phyloP scores from a whole-genome alignment of 2,329 filamentous ascomycete genomes.

The Aspergillus sp. region DNA sequence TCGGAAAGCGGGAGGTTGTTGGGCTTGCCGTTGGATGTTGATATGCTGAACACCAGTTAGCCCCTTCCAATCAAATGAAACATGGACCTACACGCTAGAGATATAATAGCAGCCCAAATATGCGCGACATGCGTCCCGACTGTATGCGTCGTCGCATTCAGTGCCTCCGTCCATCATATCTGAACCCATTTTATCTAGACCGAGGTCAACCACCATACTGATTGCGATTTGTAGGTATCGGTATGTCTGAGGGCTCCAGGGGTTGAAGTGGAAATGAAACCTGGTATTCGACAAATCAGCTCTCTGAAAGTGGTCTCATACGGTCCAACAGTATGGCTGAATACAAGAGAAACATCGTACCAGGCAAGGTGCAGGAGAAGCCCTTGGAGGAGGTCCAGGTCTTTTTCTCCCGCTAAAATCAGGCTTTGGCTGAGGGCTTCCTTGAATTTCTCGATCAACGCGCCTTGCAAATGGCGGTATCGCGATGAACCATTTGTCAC shows the following conservation, averaged over 20 bases:
- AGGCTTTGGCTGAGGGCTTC: neutral
- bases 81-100: conserved; percentile 1
- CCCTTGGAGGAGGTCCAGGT: conserved; percentile 5
- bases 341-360: neutral
- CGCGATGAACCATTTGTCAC: neutral
- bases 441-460: neutral
- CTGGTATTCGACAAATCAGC: neutral
- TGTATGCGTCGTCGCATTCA: neutral
- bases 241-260: conserved; percentile 5
- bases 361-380: conserved; percentile 10
- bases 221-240: conserved; percentile 7
- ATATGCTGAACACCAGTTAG: neutral
- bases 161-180: neutral
- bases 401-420: conserved; percentile 5
- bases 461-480: neutral
- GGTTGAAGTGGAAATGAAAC: conserved; percentile 11
- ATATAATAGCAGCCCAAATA: conserved; percentile 11
- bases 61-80: neutral
- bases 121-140: neutral
- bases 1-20: neutral
- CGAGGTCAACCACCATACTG: conserved; percentile 4
- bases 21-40: conserved; percentile 1
- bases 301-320: too few species aligned
- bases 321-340: too few species aligned
- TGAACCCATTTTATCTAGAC: neutral